A percentile compares a stretch with the other conserved stretches of the same genome.
These are phyloP conservation scores for Ambrosiella cleistominuta DNA, from an alignment of 2,329 filamentous ascomycete species.

Conservation along the genomic window DNA sequence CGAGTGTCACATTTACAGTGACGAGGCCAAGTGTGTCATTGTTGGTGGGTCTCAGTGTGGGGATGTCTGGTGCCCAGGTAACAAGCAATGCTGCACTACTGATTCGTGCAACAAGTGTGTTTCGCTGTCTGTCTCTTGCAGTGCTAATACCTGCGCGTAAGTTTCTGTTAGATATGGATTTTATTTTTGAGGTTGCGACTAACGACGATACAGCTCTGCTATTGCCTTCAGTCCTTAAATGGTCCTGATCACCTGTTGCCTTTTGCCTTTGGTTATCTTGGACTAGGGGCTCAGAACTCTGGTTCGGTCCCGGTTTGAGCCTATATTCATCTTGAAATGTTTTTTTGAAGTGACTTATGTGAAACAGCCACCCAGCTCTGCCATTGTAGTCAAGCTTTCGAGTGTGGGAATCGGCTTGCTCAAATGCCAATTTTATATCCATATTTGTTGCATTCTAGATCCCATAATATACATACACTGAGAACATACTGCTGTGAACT, in stretches of 20 bases:
- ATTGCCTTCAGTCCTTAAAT: not conserved
- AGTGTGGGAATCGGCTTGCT: not conserved
- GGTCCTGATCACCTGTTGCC: not conserved
- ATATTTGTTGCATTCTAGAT: not conserved
- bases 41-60: constrained; percentile 10
- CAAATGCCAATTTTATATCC: not conserved
- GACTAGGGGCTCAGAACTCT: not conserved
- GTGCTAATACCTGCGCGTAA: constrained; percentile 2
- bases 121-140: constrained; percentile 5
- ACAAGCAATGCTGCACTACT: constrained; percentile 9
- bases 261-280: not conserved
- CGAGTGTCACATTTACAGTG: constrained; percentile 11
- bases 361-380: not conserved
- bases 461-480: not conserved
- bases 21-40: constrained; percentile 5
- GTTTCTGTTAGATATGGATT: not conserved
- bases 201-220: not conserved
- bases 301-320: not conserved
- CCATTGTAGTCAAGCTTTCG: not conserved
- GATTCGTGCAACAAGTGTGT: constrained; percentile 9
- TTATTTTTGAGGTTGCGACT: not conserved
- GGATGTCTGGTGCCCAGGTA: constrained; percentile 8
- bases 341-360: not conserved
- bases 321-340: not conserved
- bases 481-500: not conserved